phyloP scores from a whole-genome alignment of 176 grass and related monocot species.

The Puccinellia tenuiflora region DNA sequence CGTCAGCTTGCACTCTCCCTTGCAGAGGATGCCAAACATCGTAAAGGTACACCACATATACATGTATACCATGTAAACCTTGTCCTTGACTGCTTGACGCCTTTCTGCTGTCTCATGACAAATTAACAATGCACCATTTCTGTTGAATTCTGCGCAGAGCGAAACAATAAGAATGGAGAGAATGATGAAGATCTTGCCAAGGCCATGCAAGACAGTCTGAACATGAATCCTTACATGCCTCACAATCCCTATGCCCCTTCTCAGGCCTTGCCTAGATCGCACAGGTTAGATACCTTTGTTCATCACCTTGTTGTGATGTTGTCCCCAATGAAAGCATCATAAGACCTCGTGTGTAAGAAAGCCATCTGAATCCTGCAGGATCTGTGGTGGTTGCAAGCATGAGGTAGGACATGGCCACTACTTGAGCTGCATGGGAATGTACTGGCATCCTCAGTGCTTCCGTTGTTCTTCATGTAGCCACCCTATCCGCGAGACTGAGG shows the following conservation, averaged over 20 bases:
- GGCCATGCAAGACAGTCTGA: conserved; percentile 68
- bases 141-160: conserved; percentile 35
- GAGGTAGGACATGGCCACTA: conserved; percentile 96
- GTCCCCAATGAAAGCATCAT: neutral
- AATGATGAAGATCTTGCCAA: conserved; percentile 66
- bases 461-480: conserved; percentile 53
- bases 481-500: conserved; percentile 76
- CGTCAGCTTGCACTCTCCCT: conserved; percentile 76
- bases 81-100: neutral
- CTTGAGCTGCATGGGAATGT: conserved; percentile 91
- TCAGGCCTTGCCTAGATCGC: conserved; percentile 56
- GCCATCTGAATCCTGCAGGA: conserved; percentile 29
- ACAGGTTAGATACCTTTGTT: conserved; percentile 46
- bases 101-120: neutral
- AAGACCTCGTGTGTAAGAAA: conserved; percentile 15
- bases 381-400: conserved; percentile 74
- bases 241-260: conserved; percentile 55
- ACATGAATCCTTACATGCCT: conserved; percentile 50
- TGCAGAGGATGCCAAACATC: conserved; percentile 66
- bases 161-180: conserved; percentile 43
- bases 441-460: conserved; percentile 95
- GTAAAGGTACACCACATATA: conserved; percentile 38
- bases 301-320: neutral
- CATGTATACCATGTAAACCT: neutral
- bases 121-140: neutral